These are phyloP conservation scores for Neurospora sp. DNA, from an alignment of 495 filamentous ascomycete species.

Conservation along the genomic window DNA sequence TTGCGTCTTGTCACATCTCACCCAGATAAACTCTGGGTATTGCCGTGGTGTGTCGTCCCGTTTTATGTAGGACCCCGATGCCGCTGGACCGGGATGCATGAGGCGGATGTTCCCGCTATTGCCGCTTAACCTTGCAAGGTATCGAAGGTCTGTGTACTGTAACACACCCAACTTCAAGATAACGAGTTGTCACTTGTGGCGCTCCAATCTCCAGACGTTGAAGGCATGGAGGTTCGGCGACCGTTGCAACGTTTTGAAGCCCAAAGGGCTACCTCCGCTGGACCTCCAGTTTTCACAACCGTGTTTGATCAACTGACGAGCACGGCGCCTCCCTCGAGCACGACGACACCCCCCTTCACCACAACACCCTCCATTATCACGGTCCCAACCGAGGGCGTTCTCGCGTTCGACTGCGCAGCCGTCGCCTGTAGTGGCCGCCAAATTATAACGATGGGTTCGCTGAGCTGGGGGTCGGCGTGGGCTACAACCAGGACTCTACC, in stretches of 20 bases:
- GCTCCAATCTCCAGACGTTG: neutral
- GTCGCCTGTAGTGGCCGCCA: neutral
- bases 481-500: conserved; percentile 1
- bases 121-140: neutral
- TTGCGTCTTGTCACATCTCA: too few species aligned
- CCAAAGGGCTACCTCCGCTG: neutral
- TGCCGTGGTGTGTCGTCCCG: neutral
- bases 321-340: neutral
- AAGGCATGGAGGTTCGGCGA: neutral
- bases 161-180: neutral
- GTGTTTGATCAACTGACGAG: neutral
- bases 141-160: neutral
- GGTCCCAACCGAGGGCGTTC: conserved; percentile 4
- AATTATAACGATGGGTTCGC: conserved; percentile 3
- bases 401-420: conserved; percentile 8
- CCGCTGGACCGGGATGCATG: neutral
- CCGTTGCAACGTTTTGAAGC: neutral
- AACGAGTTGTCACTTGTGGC: neutral
- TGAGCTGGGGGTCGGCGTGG: conserved; percentile 5
- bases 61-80: neutral
- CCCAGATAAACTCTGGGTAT: too few species aligned
- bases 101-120: neutral
- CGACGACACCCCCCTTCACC: neutral
- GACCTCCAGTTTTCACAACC: neutral
- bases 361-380: neutral